Evolutionary conservation across 2,329 filamentous ascomycete species (phyloP), one percentile per base, ranked within the genome.

Genomic region (Botryotinia globosa): DNA sequence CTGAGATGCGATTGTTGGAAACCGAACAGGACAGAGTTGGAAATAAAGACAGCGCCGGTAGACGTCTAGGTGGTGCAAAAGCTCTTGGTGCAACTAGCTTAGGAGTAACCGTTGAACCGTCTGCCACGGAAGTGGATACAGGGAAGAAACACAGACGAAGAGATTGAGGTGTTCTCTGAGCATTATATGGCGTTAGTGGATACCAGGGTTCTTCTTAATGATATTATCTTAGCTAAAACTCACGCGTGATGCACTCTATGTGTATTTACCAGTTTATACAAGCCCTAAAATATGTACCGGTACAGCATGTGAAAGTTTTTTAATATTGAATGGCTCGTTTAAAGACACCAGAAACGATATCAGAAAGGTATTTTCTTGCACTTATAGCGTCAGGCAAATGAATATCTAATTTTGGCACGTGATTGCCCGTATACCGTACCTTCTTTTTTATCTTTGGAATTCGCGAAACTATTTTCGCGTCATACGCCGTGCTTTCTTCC

Each of bases 1-100:
- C 90, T 37, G 94, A 97, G 82, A 84, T 83, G 76, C 83, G 83
- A 39, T 83, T 92, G 44, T 83, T 88, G 64, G 84, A 85, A 14
- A 84, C 87, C 74, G 88, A 91, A 79, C 83, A 81, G 77, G 81
- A 83, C 72, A 80, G 82, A 76, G 78, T 80, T 76, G 51, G 74
- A 76, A 77, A 80, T 75, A 72, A 82, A 81, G 77, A 82, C 80
- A 69, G 81, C 84, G 72, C 86, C 85, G 51, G 87, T 45, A 74
- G 76, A 69, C 75, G 79, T 32, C 63, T 80, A 32, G 79, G 79
- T 67, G 79, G 79, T 2, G 73, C 74, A 54, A 78, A 72, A 48
- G 77, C 77, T 45, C 71, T 79, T 71, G 80, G 80, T 56, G 78
- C 80, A 18, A 81, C 80, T 14, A 78, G 72, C 72, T 73, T 81